These are phyloP conservation scores for Xerocomus amazonicus DNA, from an alignment of 1,284 basidiomycete genomes.

Conservation along the genomic window DNA sequence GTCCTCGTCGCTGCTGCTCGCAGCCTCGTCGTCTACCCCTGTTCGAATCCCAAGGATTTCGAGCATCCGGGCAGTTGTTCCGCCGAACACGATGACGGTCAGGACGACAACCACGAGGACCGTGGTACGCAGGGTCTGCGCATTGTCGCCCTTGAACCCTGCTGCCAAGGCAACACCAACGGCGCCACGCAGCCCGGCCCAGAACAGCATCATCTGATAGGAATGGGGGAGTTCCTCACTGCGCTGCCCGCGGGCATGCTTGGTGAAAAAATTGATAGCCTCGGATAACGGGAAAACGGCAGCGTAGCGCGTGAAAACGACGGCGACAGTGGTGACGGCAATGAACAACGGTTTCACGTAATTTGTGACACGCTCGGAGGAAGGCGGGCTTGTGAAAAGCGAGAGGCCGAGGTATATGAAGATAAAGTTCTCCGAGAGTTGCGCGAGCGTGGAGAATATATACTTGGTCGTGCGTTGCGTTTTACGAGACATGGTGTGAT, in stretches of 20 bases:
- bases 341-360: conserved; percentile 98
- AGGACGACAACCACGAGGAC: conserved; percentile 95
- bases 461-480: conserved; percentile 97
- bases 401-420: conserved; percentile 98
- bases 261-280: conserved; percentile 89
- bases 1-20: conserved; percentile 76
- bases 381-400: conserved; percentile 83
- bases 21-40: conserved; percentile 91
- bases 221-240: conserved; percentile 89
- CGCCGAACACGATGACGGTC: conserved; percentile 94
- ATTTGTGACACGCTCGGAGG: conserved; percentile 67
- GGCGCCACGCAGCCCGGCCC: conserved; percentile 95
- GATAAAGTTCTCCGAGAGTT: conserved; percentile 98
- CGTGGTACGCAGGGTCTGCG: conserved; percentile 87
- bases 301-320: conserved; percentile 91
- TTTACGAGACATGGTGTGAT: conserved; percentile 96
- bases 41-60: conserved; percentile 96
- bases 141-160: conserved; percentile 91
- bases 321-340: conserved; percentile 82
- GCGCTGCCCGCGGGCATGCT: conserved; percentile 78
- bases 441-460: conserved; percentile 88
- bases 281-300: conserved; percentile 98
- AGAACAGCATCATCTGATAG: conserved; percentile 99
- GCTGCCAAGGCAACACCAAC: conserved; percentile 96
- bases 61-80: conserved; percentile 95